Conservation (phyloP, 2,329 filamentous ascomycete genomes). For the Clonostachys rhizophaga region DNA sequence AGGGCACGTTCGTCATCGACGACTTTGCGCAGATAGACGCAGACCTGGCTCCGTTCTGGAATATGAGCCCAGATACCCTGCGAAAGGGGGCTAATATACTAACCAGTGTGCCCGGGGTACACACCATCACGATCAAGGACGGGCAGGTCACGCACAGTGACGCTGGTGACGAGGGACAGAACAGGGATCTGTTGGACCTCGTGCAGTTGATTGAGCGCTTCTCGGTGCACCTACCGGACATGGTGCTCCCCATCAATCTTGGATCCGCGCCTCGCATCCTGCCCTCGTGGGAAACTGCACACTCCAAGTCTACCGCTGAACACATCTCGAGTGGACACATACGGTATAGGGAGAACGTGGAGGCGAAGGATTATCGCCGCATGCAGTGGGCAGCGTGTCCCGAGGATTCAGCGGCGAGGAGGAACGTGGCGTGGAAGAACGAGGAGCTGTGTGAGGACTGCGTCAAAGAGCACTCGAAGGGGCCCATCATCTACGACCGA, state of each 20-base stretch:
- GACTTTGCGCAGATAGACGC: constrained; percentile 76
- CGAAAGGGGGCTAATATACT: constrained; percentile 48
- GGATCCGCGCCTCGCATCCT: constrained; percentile 35
- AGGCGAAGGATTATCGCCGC: constrained; percentile 27
- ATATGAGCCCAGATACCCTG: constrained; percentile 62
- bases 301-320: constrained; percentile 27
- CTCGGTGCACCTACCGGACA: constrained; percentile 68
- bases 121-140: constrained; percentile 53
- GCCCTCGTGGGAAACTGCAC: constrained; percentile 48
- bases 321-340: too few species aligned
- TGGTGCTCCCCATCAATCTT: constrained; percentile 81
- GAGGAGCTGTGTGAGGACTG: constrained; percentile 62
- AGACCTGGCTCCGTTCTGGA: constrained; percentile 75
- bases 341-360: constrained; percentile 3
- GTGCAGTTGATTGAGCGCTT: constrained; percentile 69
- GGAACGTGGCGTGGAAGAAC: constrained; percentile 56
- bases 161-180: constrained; percentile 20
- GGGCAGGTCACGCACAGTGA: constrained; percentile 49
- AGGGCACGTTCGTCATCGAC: constrained; percentile 70
- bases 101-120: constrained; percentile 34
- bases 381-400: constrained; percentile 49
- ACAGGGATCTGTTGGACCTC: constrained; percentile 33
- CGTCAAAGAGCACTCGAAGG: constrained; percentile 57
- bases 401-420: constrained; percentile 55
- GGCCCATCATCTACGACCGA: constrained; percentile 65